Base-by-base conservation (phyloP, 257 asterid genomes). In the Penstemon davidsonii region DNA sequence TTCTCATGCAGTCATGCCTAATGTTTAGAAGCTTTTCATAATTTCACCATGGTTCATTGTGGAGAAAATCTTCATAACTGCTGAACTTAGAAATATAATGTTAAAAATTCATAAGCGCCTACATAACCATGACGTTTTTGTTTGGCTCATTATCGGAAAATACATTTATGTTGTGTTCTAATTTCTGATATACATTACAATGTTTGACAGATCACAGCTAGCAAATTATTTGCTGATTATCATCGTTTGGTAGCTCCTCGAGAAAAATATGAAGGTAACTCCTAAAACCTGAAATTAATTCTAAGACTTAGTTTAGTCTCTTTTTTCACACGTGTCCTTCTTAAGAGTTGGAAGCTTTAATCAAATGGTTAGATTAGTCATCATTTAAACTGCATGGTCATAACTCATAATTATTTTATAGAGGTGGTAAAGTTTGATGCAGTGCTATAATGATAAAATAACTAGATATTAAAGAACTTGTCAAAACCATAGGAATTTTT, bases 231-330 rank as follows among this genome's bases (percentile, higher is more conserved):
- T 62, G 96, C 87, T 44, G 87, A 88, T 71, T 90, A 84, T 78
- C 92, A 90, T 76, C 87, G 97, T 36, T 55, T 90, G 86, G 81
- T 86, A 61, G 83, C 87, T 70, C 97, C 97, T 10, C 73, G 84
- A 63, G 85, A 76, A 62, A 83, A 73, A 75, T 90, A 88, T 41
- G 92, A 88, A 88, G 95, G 96, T 90, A 79, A 47, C 4, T 53
- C 33, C 33, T 25, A 25, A 25, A 38, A 50, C 45, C n/a, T 58
- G 39, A 39, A 19, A 41, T 41, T n/a, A 60, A 18, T 19, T 38
- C 8, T 58, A 12, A 57, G 18, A 43, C 64, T 68, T 61, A 19
- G 19, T 57, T 37, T 40, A 33, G 4, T 25, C n/a, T 15, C 5
- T 12, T 43, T 67, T 52, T 18, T 55, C 41, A 25, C 46, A 9